phyloP scores from a whole-genome alignment of 192 early-diverging fungal genomes.

The Rhizoclosmatium sp. region DNA sequence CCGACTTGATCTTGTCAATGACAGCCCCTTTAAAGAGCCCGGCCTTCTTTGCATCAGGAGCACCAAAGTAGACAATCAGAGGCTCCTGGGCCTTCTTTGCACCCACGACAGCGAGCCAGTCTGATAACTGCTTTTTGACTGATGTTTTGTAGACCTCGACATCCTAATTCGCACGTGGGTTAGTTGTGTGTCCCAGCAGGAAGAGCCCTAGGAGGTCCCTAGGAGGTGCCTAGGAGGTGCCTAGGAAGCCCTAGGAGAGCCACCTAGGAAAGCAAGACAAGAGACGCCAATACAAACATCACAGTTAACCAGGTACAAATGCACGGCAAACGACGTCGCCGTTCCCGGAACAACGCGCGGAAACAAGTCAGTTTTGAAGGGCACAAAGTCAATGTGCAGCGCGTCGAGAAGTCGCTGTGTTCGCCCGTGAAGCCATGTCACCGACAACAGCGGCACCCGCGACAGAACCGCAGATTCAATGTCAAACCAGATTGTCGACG shows the following conservation, averaged over 20 bases:
- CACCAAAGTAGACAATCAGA: constrained; percentile 70
- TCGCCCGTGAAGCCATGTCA: constrained; percentile 24
- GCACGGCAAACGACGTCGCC: constrained; percentile 69
- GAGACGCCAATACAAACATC: constrained; percentile 69
- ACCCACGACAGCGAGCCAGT: constrained; percentile 78
- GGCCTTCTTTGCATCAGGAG: constrained; percentile 40
- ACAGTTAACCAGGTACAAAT: constrained; percentile 81
- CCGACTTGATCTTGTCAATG: constrained; percentile 85
- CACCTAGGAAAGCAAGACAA: background rate
- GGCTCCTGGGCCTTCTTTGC: constrained; percentile 84
- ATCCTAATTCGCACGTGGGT: constrained; percentile 61
- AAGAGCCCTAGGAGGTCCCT: background rate
- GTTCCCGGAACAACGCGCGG: constrained; percentile 51
- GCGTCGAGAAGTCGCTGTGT: constrained; percentile 38
- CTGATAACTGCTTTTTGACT: constrained; percentile 72
- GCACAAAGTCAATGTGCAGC: constrained; percentile 53
- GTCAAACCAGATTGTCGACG: constrained; percentile 43
- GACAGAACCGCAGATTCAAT: constrained; percentile 44
- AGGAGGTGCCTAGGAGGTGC: background rate
- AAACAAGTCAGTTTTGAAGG: constrained; percentile 56
- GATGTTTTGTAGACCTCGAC: constrained; percentile 75
- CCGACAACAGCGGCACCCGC: constrained; percentile 31
- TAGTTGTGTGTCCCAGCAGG: background rate
- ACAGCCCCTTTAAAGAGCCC: constrained; percentile 54
- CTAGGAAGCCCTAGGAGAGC: background rate